Percentiles rank a stretch among this genome's conserved stretches.
These are phyloP conservation scores for Paxillus ammoniavirescens DNA, from an alignment of 768 basidiomycete genomes.

Conservation along the genomic window DNA sequence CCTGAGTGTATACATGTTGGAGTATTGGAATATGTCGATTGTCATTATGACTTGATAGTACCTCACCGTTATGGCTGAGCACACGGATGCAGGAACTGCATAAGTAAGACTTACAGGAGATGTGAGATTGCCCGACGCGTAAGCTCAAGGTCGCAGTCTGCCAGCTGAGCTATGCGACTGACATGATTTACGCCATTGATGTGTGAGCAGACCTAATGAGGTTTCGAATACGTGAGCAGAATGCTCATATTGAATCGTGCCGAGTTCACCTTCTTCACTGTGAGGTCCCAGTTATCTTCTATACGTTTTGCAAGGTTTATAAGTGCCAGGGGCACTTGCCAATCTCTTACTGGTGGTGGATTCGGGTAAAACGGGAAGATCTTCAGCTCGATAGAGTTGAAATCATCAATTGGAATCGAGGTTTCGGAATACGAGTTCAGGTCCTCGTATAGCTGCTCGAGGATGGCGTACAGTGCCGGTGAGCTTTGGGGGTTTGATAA, in stretches of 20 bases:
- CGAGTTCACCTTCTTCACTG: constrained; percentile 75
- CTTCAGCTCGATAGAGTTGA: constrained; percentile 94
- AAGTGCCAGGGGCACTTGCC: constrained; percentile 92
- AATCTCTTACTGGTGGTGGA: constrained; percentile 84
- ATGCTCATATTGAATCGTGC: background rate
- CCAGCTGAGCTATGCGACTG: constrained; percentile 85
- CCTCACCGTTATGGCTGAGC: constrained; percentile 37
- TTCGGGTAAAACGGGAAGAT: constrained; percentile 97
- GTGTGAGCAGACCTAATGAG: constrained; percentile 58
- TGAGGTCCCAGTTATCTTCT: constrained; percentile 95
- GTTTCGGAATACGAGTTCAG: constrained; percentile 97
- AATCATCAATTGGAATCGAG: constrained; percentile 84
- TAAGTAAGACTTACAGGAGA: constrained; percentile 61
- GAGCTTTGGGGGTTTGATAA: constrained; percentile 73
- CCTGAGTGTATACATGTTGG: constrained; percentile 93
- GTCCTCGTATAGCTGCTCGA: constrained; percentile 97
- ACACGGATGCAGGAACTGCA: background rate
- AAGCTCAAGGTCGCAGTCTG: constrained; percentile 81
- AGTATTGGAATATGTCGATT: constrained; percentile 96
- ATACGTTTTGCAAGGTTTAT: constrained; percentile 78
- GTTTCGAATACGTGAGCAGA: background rate
- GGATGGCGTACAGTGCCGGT: constrained; percentile 70
- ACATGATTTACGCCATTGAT: constrained; percentile 94
- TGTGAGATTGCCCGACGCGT: constrained; percentile 89
- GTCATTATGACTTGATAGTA: constrained; percentile 98